Evolutionary conservation across 2,329 filamentous ascomycete genomes (phyloP), one percentile per base, ranked within the genome.

Genomic region (Fusarium protoensiforme): DNA sequence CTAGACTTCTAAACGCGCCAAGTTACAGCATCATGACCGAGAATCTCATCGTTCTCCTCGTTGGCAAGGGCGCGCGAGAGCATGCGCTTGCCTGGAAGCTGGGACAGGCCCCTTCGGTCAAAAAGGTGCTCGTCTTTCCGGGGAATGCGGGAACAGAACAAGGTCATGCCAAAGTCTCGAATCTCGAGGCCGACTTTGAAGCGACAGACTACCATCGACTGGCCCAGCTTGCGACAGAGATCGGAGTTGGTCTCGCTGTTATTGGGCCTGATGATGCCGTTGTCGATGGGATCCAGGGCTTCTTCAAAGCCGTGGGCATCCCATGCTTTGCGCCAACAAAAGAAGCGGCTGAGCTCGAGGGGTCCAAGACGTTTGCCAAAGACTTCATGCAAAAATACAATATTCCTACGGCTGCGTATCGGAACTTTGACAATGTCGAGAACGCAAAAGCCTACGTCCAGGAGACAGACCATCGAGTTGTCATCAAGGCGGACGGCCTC

Each of bases 51-150:
- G 85, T 94, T 61, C 88, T 95, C 65, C 86, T 95, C 60, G 86
- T 95, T 62, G 93, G 93, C 73, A 93, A 92, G 75, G 93, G 93
- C 69, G 93, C 92, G 61, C 89, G 93, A 71, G 93, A 95, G 81
- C 92, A 95, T 84, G 92, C 92, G 29, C 84, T 94, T 61, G 92
- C 92, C 36, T 94, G 92, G 92, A 94, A 93, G 81, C 83, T 95
- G 68, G 85, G 88, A 65, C 88, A 93, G 79, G 93, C 91, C 3
- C 83, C 87, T 9, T 85, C 84, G 8, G 91, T 94, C 58, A 86
- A 90, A 64, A 85, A 88, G 71, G 91, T 94, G 69, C 81, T 81
- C 56, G 84, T 82, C 18, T 81, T 82, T 22, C 85, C 85, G 14
- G 92, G 93, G 58, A 95, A 95, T 81, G 92, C 92, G 60, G 93